Conservation (phyloP, 495 filamentous ascomycete species). For the Penicillium taxi region DNA sequence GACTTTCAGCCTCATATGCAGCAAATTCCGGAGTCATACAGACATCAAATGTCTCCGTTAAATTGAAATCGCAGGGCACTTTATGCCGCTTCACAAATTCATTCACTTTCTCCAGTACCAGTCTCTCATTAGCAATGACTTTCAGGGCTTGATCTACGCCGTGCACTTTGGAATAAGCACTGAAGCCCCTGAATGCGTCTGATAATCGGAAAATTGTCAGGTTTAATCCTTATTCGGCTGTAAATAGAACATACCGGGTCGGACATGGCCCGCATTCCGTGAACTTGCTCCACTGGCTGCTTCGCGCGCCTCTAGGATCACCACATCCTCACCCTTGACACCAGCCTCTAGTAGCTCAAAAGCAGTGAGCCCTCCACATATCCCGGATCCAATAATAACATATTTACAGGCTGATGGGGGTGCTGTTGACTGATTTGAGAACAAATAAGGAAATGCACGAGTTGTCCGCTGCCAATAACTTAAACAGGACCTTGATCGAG, state of each 20-base stretch:
- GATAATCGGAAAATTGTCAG: not conserved
- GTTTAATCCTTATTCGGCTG: not conserved
- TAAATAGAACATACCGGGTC: slow-evolving; percentile 17
- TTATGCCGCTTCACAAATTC: slow-evolving; percentile 21
- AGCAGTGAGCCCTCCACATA: slow-evolving; percentile 21
- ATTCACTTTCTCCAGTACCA: slow-evolving; percentile 20
- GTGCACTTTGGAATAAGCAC: slow-evolving; percentile 24
- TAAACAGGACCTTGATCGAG: slow-evolving; percentile 16
- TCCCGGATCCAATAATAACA: slow-evolving; percentile 24
- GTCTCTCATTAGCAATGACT: slow-evolving; percentile 22
- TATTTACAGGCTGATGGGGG: slow-evolving; percentile 15
- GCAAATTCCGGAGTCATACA: slow-evolving; percentile 28
- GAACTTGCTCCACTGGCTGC: slow-evolving; percentile 25
- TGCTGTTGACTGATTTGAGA: slow-evolving; percentile 8
- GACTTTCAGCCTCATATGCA: slow-evolving; percentile 17
- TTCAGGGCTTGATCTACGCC: slow-evolving; percentile 24
- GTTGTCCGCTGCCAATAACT: slow-evolving; percentile 32
- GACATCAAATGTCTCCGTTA: slow-evolving; percentile 25
- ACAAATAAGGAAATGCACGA: slow-evolving; percentile 18
- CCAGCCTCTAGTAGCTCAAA: slow-evolving; percentile 21
- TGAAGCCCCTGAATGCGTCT: slow-evolving; percentile 30
- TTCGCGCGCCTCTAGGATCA: slow-evolving; percentile 28
- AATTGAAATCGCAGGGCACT: slow-evolving; percentile 24
- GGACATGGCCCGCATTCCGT: slow-evolving; percentile 27
- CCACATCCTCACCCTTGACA: slow-evolving; percentile 15